A percentile compares a stretch with the other conserved stretches of the same genome.
Evolutionary conservation across 23 red algal genomes (phyloP).

Genomic region (Gracilaria caudata): DNA sequence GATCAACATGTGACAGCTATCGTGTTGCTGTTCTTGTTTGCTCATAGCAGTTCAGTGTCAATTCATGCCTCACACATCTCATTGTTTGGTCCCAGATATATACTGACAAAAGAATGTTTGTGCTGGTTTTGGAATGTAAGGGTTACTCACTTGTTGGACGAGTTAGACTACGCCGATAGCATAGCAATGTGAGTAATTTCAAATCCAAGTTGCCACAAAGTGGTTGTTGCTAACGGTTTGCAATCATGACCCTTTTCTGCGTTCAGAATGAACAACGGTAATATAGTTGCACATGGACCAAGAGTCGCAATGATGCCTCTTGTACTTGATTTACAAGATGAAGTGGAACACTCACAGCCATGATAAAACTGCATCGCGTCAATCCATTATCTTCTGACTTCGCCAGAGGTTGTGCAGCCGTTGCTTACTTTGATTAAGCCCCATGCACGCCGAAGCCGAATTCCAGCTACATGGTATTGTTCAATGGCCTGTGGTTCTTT

Average conservation of each 20-base stretch:
- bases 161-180: slow-evolving; percentile 54
- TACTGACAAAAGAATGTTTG: neutral
- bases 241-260: neutral
- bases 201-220: neutral
- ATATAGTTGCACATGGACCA: slow-evolving; percentile 44
- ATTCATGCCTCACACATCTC: slow-evolving; percentile 22
- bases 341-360: neutral
- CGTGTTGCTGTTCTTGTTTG: slow-evolving; percentile 64
- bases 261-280: slow-evolving; percentile 46
- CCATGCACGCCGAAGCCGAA: no score
- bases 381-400: no score
- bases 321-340: slow-evolving; percentile 44
- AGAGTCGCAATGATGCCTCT: slow-evolving; percentile 63
- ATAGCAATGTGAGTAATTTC: slow-evolving; percentile 51
- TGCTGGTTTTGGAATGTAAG: neutral
- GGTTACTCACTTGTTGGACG: slow-evolving; percentile 67
- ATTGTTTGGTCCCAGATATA: neutral
- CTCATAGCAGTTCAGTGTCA: slow-evolving; percentile 61
- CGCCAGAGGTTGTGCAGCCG: no score
- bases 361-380: neutral
- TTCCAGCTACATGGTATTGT: no score
- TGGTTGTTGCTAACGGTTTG: neutral
- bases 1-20: slow-evolving; percentile 36
- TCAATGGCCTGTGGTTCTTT: no score
- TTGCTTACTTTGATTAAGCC: no score